Base-by-base conservation (phyloP, 2,329 filamentous ascomycete species). In the Cordyceps pruinosa region DNA sequence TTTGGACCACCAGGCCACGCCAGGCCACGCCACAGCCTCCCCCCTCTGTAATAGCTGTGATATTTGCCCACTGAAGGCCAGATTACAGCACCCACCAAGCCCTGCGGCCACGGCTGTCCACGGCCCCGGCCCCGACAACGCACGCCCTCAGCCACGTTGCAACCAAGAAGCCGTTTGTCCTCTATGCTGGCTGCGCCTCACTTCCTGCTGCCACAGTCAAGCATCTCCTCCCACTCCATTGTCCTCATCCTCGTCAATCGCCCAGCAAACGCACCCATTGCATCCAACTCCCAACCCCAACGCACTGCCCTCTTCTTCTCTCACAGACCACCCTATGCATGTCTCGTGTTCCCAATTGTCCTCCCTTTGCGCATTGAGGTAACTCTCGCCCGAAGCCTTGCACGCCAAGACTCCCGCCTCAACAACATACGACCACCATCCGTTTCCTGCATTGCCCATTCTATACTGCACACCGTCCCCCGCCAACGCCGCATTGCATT, bases 21-120 rank as follows among this genome's bases (percentile, higher is more conserved):
- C n/a, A n/a, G n/a, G 39, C 50, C 50, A 34, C 50, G 39, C 50
- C 50, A 53, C 50, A 53, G 39, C 41, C 50, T 34, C 35, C 30
- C 39, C 17, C 10, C 19, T 25, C 19, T 15, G 19, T 42, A 42
- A 23, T 41, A 41, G 23, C 37, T 41, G 37, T 12, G 13, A 17
- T 42, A 12, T 12, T 17, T 41, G 26, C 12, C 48, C 23, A 30
- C 35, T 35, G 23, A 9, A 30, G 12, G 19, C n/a, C 39, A 44
- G 35, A 45, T 45, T 19, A 26, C 50, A 53, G 28, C 47, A 50
- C 23, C 34, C 47, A 39, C 45, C 46, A 26, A 37, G 21, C 46
- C 46, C 32, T 49, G 32, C 46, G 30, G 46, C 46, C 8, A 37
- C 34, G 39, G 50, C 28, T 35, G 30, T 10, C 28, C 39, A 44